Evolutionary conservation across 1,284 basidiomycete genomes (phyloP).

Genomic region (Heterobasidion occidentale): DNA sequence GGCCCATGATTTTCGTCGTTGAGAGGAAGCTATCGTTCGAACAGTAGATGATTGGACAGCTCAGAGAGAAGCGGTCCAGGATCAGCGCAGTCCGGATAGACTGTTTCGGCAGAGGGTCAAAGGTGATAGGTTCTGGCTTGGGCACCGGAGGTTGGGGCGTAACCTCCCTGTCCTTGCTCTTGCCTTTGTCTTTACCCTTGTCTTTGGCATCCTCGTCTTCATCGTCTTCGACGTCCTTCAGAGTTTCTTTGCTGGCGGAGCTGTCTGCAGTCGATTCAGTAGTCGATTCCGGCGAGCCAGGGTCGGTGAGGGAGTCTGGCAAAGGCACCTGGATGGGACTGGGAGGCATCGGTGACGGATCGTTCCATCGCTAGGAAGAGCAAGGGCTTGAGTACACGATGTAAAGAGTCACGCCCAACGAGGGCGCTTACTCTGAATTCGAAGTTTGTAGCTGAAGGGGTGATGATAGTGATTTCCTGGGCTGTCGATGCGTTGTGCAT

Average conservation of each 20-base stretch:
- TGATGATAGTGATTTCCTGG: constrained; percentile 66
- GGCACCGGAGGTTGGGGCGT: neutral
- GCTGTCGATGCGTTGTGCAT: constrained; percentile 73
- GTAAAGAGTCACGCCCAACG: constrained; percentile 2
- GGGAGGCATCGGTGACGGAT: constrained; percentile 55
- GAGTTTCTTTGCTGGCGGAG: neutral
- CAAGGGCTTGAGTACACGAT: constrained; percentile 5
- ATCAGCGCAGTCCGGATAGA: constrained; percentile 66
- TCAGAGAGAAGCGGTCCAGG: constrained; percentile 61
- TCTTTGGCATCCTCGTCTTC: neutral
- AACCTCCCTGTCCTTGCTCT: neutral
- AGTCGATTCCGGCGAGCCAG: neutral
- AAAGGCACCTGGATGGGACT: constrained; percentile 24
- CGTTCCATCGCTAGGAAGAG: constrained; percentile 54
- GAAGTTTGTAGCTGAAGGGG: constrained; percentile 56
- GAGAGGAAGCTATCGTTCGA: constrained; percentile 62
- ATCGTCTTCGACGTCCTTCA: neutral
- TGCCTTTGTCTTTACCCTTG: neutral
- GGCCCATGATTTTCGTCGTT: constrained; percentile 45
- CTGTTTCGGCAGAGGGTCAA: constrained; percentile 52
- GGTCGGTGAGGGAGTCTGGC: constrained; percentile 11
- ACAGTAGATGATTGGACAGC: constrained; percentile 58
- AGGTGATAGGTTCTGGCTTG: constrained; percentile 29
- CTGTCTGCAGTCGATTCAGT: neutral
- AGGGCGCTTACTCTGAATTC: constrained; percentile 50